Conservation (phyloP, 176 grass and related monocot genomes). For the Musa acuminata region DNA sequence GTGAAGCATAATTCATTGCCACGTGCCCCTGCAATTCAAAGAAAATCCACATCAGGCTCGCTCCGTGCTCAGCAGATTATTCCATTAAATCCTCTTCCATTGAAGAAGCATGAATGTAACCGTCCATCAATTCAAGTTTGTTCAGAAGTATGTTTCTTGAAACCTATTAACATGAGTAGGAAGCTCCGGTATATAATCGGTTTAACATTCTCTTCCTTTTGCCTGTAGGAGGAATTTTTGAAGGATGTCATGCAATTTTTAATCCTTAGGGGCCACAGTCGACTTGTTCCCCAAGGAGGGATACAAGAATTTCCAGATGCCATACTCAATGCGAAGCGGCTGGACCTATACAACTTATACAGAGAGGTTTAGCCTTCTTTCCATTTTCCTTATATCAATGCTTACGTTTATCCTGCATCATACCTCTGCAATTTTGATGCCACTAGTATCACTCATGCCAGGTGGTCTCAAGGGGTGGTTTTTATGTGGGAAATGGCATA, state of each 20-base stretch:
- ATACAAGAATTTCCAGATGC: slow-evolving; percentile 92
- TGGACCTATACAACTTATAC: slow-evolving; percentile 96
- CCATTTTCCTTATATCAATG: not conserved
- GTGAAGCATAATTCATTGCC: slow-evolving; percentile 48
- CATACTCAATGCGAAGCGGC: slow-evolving; percentile 89
- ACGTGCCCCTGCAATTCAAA: slow-evolving; percentile 39
- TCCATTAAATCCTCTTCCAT: slow-evolving; percentile 80
- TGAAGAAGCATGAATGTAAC: slow-evolving; percentile 95
- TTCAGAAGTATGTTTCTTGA: slow-evolving; percentile 50
- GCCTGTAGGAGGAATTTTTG: slow-evolving; percentile 69
- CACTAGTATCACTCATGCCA: slow-evolving; percentile 1
- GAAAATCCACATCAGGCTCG: slow-evolving; percentile 62
- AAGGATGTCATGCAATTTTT: slow-evolving; percentile 95
- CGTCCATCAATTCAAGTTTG: slow-evolving; percentile 68
- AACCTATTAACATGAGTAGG: not conserved
- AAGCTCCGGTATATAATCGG: slow-evolving; percentile 9
- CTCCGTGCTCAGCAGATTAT: slow-evolving; percentile 52
- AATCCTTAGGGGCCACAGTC: slow-evolving; percentile 69
- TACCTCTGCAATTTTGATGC: no score
- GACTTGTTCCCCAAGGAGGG: slow-evolving; percentile 86
- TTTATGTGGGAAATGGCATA: slow-evolving; percentile 95
- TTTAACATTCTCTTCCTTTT: not conserved
- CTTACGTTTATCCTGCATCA: not conserved
- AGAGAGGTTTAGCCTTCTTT: slow-evolving; percentile 55
- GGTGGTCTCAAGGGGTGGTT: slow-evolving; percentile 95